Conservation (phyloP, 2,329 filamentous ascomycete genomes). For the Penicillium sp. region DNA sequence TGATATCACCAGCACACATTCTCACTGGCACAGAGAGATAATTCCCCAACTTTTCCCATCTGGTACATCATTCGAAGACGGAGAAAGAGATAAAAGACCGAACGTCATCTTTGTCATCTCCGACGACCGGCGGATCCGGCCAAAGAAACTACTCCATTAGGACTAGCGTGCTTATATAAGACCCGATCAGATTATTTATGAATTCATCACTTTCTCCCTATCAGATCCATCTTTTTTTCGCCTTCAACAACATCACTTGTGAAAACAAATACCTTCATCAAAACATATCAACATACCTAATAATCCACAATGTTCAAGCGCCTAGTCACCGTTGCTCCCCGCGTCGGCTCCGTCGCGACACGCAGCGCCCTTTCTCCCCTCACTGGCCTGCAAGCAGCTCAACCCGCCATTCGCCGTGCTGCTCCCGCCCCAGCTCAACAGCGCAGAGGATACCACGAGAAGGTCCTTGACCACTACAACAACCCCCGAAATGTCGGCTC, state of each 20-base stretch:
- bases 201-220: slow-evolving; percentile 25
- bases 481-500: slow-evolving; percentile 75
- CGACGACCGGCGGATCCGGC: slow-evolving; percentile 24
- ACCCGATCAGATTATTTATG: slow-evolving; percentile 29
- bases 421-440: slow-evolving; percentile 34
- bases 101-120: slow-evolving; percentile 21
- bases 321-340: slow-evolving; percentile 54
- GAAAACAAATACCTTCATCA: slow-evolving; percentile 1
- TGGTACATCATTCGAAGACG: background rate
- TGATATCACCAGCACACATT: slow-evolving; percentile 16
- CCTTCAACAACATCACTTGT: slow-evolving; percentile 8
- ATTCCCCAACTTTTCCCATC: background rate
- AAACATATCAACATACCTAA: background rate
- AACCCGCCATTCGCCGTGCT: slow-evolving; percentile 39
- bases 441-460: slow-evolving; percentile 61
- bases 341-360: slow-evolving; percentile 51
- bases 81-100: background rate
- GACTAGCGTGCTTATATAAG: slow-evolving; percentile 21
- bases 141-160: slow-evolving; percentile 11
- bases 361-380: slow-evolving; percentile 49
- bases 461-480: slow-evolving; percentile 81
- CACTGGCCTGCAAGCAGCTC: slow-evolving; percentile 40
- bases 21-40: slow-evolving; percentile 1
- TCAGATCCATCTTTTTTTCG: slow-evolving; percentile 22
- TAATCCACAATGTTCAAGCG: slow-evolving; percentile 55